Base-by-base conservation (phyloP, 2,329 filamentous ascomycete species). In the Aureobasidium melanogenum region DNA sequence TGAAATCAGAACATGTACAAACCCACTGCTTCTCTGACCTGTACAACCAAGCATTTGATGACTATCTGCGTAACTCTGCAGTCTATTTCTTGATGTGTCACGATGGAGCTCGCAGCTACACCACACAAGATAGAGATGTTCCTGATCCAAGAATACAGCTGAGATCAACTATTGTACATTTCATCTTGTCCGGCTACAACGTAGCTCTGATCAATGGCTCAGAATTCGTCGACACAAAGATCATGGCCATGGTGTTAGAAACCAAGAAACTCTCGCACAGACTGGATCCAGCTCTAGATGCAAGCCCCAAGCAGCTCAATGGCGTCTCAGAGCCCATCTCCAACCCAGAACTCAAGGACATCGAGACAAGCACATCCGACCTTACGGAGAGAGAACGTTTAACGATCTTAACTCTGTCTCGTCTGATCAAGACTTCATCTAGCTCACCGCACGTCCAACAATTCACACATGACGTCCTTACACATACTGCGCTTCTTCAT, bases 1-100 rank as follows among this genome's bases (percentile, higher is more conserved):
- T 82, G 10, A 17, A 39, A 22, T 39, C 41, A 22, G 38, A 50
- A 39, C 5, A 36, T 9, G n/a, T 66, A 69, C 17, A 63, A 63
- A n/a, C 64, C 66, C 2, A 68, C 76, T 55, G 72, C 74, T 82
- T 44, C 74, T 77, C 51, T 68, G 74, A 1, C 44, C 19, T 48
- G 30, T n/a, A 60, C 10, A 60, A 62, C 41, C 54, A 70, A 0
- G 74, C 74, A 0, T 91, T 89, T 66, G 63, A 70, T 5, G 66
- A 77, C 1, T 88, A 89, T 66, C 73, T 88, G 1, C 65, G 74
- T 2, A 68, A 70, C 1, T 78, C 80, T 26, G 80, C 83, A 0
- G 75, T 85, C 3, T 85, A 88, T 68, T 89, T 91, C 66, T 73
- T 90, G 57, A 81, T 91, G 76, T 83, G 82, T 57, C 85, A 88